phyloP scores from a whole-genome alignment of 2,329 filamentous ascomycete genomes.

The Colletotrichum sp. region DNA sequence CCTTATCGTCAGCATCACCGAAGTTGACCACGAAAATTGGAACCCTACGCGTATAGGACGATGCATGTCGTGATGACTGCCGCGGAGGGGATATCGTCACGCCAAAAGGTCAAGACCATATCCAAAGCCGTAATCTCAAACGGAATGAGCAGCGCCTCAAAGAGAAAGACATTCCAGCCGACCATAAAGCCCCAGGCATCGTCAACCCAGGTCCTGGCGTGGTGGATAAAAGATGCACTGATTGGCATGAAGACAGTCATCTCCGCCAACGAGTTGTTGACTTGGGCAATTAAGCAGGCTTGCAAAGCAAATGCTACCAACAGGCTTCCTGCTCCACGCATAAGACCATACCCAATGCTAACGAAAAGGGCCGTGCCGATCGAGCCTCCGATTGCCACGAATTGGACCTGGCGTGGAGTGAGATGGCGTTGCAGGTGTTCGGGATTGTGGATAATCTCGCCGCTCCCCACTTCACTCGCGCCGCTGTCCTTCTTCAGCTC shows the following conservation, averaged over 20 bases:
- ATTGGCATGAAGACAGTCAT: conserved; percentile 37
- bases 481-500: background rate
- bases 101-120: conserved; percentile 43
- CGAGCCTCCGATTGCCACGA: background rate
- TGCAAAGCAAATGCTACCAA: background rate
- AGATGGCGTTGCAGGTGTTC: background rate
- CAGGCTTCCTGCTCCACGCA: background rate
- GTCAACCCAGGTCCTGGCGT: conserved; percentile 56
- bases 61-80: conserved; percentile 15
- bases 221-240: conserved; percentile 45
- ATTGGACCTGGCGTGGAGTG: background rate
- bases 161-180: conserved; percentile 57
- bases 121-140: conserved; percentile 54
- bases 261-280: conserved; percentile 41
- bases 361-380: background rate
- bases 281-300: conserved; percentile 32
- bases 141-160: conserved; percentile 54
- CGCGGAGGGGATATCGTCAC: conserved; percentile 28
- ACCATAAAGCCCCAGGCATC: conserved; percentile 52
- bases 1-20: background rate
- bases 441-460: background rate
- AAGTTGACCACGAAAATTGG: accelerated
- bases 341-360: background rate
- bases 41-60: background rate
- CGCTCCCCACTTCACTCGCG: background rate